These are phyloP conservation scores for Trypanosoma vivax DNA, from an alignment of 208 protist species.

Conservation along the genomic window DNA sequence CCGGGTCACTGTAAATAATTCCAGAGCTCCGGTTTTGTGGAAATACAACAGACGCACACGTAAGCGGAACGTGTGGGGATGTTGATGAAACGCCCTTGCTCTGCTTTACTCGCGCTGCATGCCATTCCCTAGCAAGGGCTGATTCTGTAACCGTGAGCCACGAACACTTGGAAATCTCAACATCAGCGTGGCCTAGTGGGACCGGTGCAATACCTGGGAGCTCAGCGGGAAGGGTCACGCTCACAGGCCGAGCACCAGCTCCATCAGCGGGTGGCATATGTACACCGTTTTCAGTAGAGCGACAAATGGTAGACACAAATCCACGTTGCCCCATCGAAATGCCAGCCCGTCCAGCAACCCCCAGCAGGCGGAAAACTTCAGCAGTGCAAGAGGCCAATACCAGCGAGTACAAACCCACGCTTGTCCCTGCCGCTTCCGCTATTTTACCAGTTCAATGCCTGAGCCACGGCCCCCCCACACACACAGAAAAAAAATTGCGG, in stretches of 20 bases:
- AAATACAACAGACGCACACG: constrained; percentile 22
- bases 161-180: constrained; percentile 1
- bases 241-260: no score
- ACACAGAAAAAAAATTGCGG: no score
- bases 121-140: constrained; percentile 16
- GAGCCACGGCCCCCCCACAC: no score
- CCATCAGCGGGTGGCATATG: no score
- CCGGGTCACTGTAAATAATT: constrained; percentile 13
- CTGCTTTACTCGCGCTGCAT: background rate
- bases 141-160: constrained; percentile 35
- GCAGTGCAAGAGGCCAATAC: no score
- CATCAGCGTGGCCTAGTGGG: background rate
- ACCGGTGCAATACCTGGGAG: background rate
- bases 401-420: no score
- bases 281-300: no score
- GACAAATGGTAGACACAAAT: constrained; percentile 2
- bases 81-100: background rate
- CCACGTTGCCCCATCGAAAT: no score
- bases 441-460: no score
- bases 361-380: no score
- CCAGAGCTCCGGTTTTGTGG: constrained; percentile 31
- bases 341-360: no score
- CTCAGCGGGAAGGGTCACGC: background rate
- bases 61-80: constrained; percentile 14
- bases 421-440: no score